Conservation (phyloP, 2,329 filamentous ascomycete genomes). For the Talaromyces rugulosus region DNA sequence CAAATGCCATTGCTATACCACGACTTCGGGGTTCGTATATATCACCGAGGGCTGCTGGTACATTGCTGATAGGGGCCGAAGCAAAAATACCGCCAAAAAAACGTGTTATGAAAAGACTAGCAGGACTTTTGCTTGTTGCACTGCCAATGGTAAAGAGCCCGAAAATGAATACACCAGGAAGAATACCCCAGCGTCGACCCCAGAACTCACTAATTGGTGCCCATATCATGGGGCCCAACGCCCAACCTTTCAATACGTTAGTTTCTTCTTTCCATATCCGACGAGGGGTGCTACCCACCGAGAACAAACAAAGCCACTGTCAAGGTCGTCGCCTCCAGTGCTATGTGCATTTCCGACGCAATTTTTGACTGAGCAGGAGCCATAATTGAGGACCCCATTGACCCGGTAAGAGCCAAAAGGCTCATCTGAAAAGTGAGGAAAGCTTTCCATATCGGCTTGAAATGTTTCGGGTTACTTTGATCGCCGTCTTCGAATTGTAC, state of each 20-base stretch:
- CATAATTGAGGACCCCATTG: constrained; percentile 9
- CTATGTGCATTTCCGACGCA: not conserved
- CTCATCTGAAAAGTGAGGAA: constrained; percentile 10
- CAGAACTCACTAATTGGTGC: constrained; percentile 46
- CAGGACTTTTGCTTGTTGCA: constrained; percentile 49
- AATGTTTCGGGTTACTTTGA: constrained; percentile 7
- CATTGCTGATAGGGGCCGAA: constrained; percentile 47
- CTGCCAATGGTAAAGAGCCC: constrained; percentile 54
- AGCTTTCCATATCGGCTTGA: constrained; percentile 1
- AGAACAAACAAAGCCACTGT: constrained; percentile 3
- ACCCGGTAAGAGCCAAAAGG: constrained; percentile 8
- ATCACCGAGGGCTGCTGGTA: constrained; percentile 48
- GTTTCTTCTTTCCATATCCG: not conserved
- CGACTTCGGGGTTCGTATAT: constrained; percentile 46
- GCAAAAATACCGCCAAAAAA: constrained; percentile 54
- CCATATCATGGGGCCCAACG: constrained; percentile 37
- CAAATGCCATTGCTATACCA: constrained; percentile 43
- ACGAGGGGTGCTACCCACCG: not conserved
- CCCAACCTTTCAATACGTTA: constrained; percentile 21
- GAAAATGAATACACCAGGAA: constrained; percentile 47
- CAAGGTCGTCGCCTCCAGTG: not conserved
- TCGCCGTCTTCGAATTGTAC: not conserved
- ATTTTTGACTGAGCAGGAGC: constrained; percentile 3
- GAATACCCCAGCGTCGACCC: constrained; percentile 47
- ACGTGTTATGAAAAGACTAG: constrained; percentile 52